Percentiles rank a stretch among this genome's conserved stretches.
phyloP scores from a whole-genome alignment of 805 yeast genomes.

The Candida suzukii region DNA sequence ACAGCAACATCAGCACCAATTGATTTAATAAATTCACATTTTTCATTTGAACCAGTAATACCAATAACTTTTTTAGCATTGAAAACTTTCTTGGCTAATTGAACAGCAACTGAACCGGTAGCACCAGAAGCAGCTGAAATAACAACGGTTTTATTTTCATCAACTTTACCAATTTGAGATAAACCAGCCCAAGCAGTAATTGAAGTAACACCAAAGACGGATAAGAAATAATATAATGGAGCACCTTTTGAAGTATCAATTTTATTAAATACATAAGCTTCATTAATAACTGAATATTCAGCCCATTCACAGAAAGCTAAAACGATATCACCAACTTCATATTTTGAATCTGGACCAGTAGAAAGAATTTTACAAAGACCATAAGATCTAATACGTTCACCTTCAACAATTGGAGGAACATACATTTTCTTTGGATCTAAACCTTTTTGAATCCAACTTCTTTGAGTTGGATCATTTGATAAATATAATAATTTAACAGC shows the following conservation, averaged over 20 bases:
- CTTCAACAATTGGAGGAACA: conserved; percentile 31
- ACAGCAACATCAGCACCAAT: conserved; percentile 47
- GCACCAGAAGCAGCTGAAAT: conserved; percentile 69
- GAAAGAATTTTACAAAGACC: conserved; percentile 44
- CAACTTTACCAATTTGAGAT: conserved; percentile 39
- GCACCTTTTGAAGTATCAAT: conserved; percentile 18
- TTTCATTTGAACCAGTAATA: conserved; percentile 53
- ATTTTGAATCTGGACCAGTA: conserved; percentile 15
- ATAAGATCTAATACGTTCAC: conserved; percentile 36
- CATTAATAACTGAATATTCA: conserved; percentile 33
- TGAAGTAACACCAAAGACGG: conserved; percentile 49
- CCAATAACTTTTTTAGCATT: conserved; percentile 53
- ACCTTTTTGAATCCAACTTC: conserved; percentile 43
- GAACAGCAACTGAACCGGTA: conserved; percentile 57
- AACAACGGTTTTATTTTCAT: conserved; percentile 38
- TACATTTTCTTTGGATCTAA: conserved; percentile 25
- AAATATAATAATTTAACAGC: conserved; percentile 38
- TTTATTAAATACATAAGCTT: conserved; percentile 20
- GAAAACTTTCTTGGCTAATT: conserved; percentile 45
- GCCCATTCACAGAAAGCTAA: conserved; percentile 38
- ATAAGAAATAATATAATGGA: conserved; percentile 39
- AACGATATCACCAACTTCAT: conserved; percentile 37
- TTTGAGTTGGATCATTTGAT: conserved; percentile 59
- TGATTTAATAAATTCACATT: conserved; percentile 45
- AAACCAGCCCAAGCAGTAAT: conserved; percentile 57